Conservation (phyloP, 768 basidiomycete genomes). For the Lactarius indigo region DNA sequence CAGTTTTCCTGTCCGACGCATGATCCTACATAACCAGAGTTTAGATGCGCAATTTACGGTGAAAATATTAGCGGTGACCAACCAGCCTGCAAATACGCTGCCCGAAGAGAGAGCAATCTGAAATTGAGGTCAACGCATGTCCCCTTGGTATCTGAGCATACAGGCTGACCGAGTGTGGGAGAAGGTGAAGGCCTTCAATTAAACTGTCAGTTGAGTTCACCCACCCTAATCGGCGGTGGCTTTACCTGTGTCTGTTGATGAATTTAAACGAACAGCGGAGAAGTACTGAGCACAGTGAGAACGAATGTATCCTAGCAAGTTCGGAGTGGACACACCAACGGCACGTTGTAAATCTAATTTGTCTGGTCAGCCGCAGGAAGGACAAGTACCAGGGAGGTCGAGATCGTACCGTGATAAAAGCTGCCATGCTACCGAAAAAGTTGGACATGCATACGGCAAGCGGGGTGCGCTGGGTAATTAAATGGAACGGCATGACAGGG, state of each 20-base stretch:
- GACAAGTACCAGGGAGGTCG: conserved; percentile 27
- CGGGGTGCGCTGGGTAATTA: conserved; percentile 76
- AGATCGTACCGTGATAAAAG: conserved; percentile 69
- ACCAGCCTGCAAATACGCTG: conserved; percentile 87
- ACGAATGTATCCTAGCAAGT: conserved; percentile 17
- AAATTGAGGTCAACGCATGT: conserved; percentile 16
- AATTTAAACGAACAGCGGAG: conserved; percentile 68
- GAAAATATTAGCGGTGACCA: conserved; percentile 29
- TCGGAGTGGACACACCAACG: conserved; percentile 51
- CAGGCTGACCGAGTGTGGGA: conserved; percentile 79
- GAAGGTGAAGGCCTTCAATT: conserved; percentile 69
- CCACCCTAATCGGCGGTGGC: conserved; percentile 6
- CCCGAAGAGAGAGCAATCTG: conserved; percentile 80
- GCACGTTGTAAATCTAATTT: conserved; percentile 77
- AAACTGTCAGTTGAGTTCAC: not conserved
- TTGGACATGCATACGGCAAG: conserved; percentile 78
- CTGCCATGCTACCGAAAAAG: conserved; percentile 69
- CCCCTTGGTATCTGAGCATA: conserved; percentile 25
- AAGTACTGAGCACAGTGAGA: conserved; percentile 56
- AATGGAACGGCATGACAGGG: conserved; percentile 86
- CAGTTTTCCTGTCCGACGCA: conserved; percentile 83
- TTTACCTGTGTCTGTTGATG: conserved; percentile 66
- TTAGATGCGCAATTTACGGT: conserved; percentile 10
- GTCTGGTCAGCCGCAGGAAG: conserved; percentile 23
- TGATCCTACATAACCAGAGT: conserved; percentile 50